Percentiles rank a stretch among this genome's conserved stretches.
These are phyloP conservation scores for Quercus tomentella DNA, from an alignment of 331 rosid genomes.

Conservation along the genomic window DNA sequence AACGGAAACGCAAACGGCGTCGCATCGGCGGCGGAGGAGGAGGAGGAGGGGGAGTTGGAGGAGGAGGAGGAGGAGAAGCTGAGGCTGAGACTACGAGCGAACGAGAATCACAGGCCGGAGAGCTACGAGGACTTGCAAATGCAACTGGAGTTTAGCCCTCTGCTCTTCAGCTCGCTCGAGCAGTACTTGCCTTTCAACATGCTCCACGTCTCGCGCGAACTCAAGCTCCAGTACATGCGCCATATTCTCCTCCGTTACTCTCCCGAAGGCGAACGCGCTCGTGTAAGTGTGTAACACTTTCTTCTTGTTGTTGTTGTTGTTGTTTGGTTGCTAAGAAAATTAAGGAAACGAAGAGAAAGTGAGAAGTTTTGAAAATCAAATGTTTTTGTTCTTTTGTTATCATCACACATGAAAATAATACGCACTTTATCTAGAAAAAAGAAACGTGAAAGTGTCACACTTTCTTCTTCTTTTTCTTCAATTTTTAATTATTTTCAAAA, in stretches of 20 bases:
- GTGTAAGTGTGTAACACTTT: constrained; percentile 35
- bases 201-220: constrained; percentile 58
- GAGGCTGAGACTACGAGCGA: constrained; percentile 54
- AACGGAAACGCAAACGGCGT: constrained; percentile 39
- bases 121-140: constrained; percentile 69
- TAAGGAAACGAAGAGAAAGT: not conserved
- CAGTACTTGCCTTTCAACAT: constrained; percentile 58
- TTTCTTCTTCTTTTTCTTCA: too few relatives aligned
- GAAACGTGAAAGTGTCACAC: too few relatives aligned
- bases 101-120: constrained; percentile 67
- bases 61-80: constrained; percentile 13
- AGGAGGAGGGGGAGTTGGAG: constrained; percentile 1
- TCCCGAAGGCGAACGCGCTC: constrained; percentile 68
- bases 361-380: not conserved
- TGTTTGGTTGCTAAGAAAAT: constrained; percentile 11
- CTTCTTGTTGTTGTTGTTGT: not conserved
- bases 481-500: too few relatives aligned
- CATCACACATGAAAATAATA: not conserved
- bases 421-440: too few relatives aligned
- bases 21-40: constrained; percentile 9
- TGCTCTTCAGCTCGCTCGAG: constrained; percentile 79
- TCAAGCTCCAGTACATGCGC: constrained; percentile 70
- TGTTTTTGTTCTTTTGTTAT: not conserved
- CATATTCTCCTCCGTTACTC: constrained; percentile 63
- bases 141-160: constrained; percentile 67